Conservation (phyloP, 176 grass and related monocot species). For the Canna indica region DNA sequence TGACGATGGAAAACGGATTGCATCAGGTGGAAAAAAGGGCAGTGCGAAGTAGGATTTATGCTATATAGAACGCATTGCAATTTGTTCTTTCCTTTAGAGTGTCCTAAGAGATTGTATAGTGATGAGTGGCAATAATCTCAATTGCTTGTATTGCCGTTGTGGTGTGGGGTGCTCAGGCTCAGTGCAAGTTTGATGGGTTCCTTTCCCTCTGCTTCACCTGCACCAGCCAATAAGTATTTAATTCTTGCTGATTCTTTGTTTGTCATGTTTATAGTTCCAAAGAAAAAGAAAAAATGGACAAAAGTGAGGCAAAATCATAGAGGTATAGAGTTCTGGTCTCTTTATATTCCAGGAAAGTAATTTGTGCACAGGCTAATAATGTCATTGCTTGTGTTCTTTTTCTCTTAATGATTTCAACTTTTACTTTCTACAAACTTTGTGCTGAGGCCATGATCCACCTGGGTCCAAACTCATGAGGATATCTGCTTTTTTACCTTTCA, state of each 20-base stretch:
- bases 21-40: constrained; percentile 58
- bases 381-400: constrained; percentile 20
- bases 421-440: constrained; percentile 25
- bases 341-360: constrained; percentile 1
- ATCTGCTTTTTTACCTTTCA: too few species aligned
- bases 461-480: constrained; percentile 15
- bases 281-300: not conserved
- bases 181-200: not conserved
- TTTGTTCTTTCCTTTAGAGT: constrained; percentile 45
- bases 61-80: constrained; percentile 30
- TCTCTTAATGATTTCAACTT: constrained; percentile 24
- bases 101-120: constrained; percentile 48
- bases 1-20: constrained; percentile 53
- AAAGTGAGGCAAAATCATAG: constrained; percentile 1
- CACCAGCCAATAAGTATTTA: not conserved
- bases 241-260: not conserved
- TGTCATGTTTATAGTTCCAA: not conserved
- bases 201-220: not conserved
- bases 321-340: not conserved
- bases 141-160: constrained; percentile 51
- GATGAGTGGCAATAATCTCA: constrained; percentile 80
- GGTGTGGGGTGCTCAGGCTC: constrained; percentile 20
- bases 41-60: constrained; percentile 49
- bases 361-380: constrained; percentile 8
- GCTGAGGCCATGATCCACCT: constrained; percentile 6